Percentiles rank a stretch among this genome's conserved stretches.
These are phyloP conservation scores for Clonostachys chloroleuca DNA, from an alignment of 2,329 filamentous ascomycete genomes.

Conservation along the genomic window DNA sequence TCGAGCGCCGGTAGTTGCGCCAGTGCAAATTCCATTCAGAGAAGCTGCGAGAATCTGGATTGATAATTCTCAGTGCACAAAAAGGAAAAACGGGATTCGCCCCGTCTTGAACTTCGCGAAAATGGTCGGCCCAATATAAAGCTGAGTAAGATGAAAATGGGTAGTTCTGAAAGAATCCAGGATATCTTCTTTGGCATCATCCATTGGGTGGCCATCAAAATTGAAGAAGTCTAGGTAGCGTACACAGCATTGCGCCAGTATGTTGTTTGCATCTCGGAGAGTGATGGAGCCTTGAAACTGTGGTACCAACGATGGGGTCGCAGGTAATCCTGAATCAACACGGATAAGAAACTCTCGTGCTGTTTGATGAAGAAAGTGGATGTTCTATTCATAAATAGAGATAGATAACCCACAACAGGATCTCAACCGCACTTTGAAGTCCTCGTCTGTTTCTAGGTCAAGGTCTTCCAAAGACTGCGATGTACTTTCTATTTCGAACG, in stretches of 20 bases:
- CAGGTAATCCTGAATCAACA: slow-evolving; percentile 1
- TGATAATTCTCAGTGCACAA: no score
- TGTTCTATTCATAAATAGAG: slow-evolving; percentile 12
- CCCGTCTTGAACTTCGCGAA: slow-evolving; percentile 6
- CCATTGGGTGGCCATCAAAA: not conserved
- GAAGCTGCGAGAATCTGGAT: no score
- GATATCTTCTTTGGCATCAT: not conserved
- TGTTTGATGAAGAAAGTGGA: slow-evolving; percentile 24
- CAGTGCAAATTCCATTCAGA: no score
- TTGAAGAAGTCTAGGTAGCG: slow-evolving; percentile 11
- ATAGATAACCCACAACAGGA: slow-evolving; percentile 19
- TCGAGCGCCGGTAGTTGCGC: no score
- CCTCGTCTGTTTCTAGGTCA: slow-evolving; percentile 9
- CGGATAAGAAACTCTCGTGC: slow-evolving; percentile 20
- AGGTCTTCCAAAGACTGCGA: slow-evolving; percentile 7
- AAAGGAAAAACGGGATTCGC: no score
- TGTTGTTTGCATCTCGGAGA: slow-evolving; percentile 8
- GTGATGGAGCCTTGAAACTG: slow-evolving; percentile 13
- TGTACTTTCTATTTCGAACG: slow-evolving; percentile 10
- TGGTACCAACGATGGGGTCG: slow-evolving; percentile 1
- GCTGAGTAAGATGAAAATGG: slow-evolving; percentile 14
- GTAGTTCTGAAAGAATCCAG: not conserved
- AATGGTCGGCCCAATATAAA: slow-evolving; percentile 10
- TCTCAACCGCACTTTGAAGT: slow-evolving; percentile 7
- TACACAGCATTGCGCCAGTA: slow-evolving; percentile 13